These are phyloP conservation scores for Cyberlindnera samutprakarnensis DNA, from an alignment of 805 yeast genomes.

Conservation along the genomic window DNA sequence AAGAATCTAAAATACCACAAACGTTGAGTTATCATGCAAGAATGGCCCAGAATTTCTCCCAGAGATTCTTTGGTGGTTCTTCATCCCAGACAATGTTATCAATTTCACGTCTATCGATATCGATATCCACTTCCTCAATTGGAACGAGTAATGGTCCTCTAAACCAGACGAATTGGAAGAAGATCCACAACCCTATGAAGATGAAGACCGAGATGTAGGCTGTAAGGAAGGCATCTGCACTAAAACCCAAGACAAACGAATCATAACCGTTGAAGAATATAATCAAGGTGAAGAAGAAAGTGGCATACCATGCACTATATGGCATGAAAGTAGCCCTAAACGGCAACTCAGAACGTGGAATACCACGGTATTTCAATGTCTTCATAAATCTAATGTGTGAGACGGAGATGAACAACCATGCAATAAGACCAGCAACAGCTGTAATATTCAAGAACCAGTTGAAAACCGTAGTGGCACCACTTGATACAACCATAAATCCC, in stretches of 20 bases:
- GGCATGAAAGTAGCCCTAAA: slow-evolving; percentile 13
- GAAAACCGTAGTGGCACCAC: slow-evolving; percentile 51
- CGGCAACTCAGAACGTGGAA: slow-evolving; percentile 23
- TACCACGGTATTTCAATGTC: slow-evolving; percentile 54
- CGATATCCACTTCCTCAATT: slow-evolving; percentile 18
- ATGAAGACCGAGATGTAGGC: slow-evolving; percentile 66
- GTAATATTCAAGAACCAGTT: slow-evolving; percentile 68
- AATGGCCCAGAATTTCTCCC: slow-evolving; percentile 49
- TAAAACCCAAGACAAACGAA: slow-evolving; percentile 37
- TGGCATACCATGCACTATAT: slow-evolving; percentile 39
- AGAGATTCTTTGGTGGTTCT: slow-evolving; percentile 37
- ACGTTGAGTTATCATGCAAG: slow-evolving; percentile 4
- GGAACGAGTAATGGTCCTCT: slow-evolving; percentile 33
- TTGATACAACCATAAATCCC: slow-evolving; percentile 48
- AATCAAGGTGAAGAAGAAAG: slow-evolving; percentile 44
- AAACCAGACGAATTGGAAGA: slow-evolving; percentile 44
- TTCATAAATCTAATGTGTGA: slow-evolving; percentile 66
- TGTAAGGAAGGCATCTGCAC: slow-evolving; percentile 56
- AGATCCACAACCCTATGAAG: slow-evolving; percentile 46
- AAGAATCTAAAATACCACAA: too few relatives aligned
- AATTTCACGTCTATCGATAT: slow-evolving; percentile 21
- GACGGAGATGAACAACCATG: slow-evolving; percentile 63
- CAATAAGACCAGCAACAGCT: slow-evolving; percentile 71
- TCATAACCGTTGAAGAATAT: slow-evolving; percentile 67
- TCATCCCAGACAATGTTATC: slow-evolving; percentile 47